phyloP scores from a whole-genome alignment of 192 early-diverging fungal genomes.

The Backusella luteola region DNA sequence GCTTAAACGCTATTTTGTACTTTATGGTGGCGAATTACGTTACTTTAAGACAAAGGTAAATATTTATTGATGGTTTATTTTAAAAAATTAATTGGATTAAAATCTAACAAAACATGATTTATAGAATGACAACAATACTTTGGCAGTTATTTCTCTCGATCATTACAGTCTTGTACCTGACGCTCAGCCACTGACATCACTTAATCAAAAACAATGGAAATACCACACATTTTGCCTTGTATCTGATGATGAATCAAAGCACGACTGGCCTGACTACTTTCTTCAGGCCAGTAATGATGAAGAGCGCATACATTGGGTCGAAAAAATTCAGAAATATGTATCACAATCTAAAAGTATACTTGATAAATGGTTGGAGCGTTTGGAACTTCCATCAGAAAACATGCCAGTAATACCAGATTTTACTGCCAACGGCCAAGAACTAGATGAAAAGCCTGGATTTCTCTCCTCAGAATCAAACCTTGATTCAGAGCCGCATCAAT shows the following conservation, averaged over 20 bases:
- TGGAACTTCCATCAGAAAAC: slow-evolving; percentile 19
- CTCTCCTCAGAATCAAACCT: background rate
- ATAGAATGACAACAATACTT: slow-evolving; percentile 11
- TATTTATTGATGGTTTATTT: background rate
- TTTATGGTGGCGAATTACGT: slow-evolving; percentile 11
- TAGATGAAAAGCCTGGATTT: background rate
- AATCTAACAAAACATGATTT: background rate
- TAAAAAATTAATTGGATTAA: background rate
- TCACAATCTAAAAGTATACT: slow-evolving; percentile 21
- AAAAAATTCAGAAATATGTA: slow-evolving; percentile 11
- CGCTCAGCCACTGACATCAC: slow-evolving; percentile 7
- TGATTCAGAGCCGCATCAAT: background rate
- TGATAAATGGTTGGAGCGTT: slow-evolving; percentile 35
- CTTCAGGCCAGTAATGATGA: slow-evolving; percentile 22
- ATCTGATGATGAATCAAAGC: slow-evolving; percentile 13
- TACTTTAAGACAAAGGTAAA: slow-evolving; percentile 27
- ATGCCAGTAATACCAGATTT: background rate
- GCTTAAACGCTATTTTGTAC: slow-evolving; percentile 26
- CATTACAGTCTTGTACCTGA: slow-evolving; percentile 17
- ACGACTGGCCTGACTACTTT: slow-evolving; percentile 13
- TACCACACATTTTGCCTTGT: slow-evolving; percentile 17
- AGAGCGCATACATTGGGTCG: slow-evolving; percentile 16
- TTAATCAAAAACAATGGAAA: slow-evolving; percentile 8
- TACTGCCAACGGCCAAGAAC: background rate
- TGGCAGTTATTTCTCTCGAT: slow-evolving; percentile 9